Percentiles rank a stretch among this genome's conserved stretches.
phyloP scores from a whole-genome alignment of 2,329 filamentous ascomycete species.

The Cryphonectria radicalis region DNA sequence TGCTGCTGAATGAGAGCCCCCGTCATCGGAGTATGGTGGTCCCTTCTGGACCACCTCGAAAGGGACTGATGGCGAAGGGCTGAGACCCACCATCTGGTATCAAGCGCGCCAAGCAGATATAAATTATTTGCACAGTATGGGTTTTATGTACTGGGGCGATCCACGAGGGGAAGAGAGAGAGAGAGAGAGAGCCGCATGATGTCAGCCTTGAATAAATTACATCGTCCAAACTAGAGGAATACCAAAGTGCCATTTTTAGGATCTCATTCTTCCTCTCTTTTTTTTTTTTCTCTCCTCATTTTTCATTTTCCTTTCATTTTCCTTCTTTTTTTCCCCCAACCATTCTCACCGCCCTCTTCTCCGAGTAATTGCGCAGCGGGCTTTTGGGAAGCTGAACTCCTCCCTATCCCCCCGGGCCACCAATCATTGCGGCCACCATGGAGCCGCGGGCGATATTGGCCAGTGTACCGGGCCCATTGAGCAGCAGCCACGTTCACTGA shows the following conservation, averaged over 20 bases:
- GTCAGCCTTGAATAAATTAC: slow-evolving; percentile 28
- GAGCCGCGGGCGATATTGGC: slow-evolving; percentile 20
- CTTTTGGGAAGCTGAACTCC: slow-evolving; percentile 19
- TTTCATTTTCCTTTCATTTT: background rate
- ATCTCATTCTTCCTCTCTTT: background rate
- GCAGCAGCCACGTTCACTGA: slow-evolving; percentile 39
- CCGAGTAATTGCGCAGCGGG: slow-evolving; percentile 17
- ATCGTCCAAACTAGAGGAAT: slow-evolving; percentile 3
- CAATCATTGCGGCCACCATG: slow-evolving; percentile 24
- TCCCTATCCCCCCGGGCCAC: slow-evolving; percentile 20
- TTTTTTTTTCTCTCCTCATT: no score
- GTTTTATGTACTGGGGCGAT: slow-evolving; percentile 4
- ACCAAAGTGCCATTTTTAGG: slow-evolving; percentile 28
- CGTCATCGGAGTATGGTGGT: background rate
- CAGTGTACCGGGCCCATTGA: slow-evolving; percentile 36
- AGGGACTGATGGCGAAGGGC: slow-evolving; percentile 9
- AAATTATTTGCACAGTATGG: slow-evolving; percentile 14
- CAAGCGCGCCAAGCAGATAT: slow-evolving; percentile 1
- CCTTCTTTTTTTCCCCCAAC: background rate
- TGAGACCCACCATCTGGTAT: slow-evolving; percentile 17
- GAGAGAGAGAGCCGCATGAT: slow-evolving; percentile 18
- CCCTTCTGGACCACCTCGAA: background rate
- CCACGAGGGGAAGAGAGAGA: slow-evolving; percentile 9
- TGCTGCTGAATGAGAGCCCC: background rate
- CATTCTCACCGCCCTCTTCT: slow-evolving; percentile 18